phyloP scores from a whole-genome alignment of 108 stramenopile species.

The Asterionellopsis glacialis region DNA sequence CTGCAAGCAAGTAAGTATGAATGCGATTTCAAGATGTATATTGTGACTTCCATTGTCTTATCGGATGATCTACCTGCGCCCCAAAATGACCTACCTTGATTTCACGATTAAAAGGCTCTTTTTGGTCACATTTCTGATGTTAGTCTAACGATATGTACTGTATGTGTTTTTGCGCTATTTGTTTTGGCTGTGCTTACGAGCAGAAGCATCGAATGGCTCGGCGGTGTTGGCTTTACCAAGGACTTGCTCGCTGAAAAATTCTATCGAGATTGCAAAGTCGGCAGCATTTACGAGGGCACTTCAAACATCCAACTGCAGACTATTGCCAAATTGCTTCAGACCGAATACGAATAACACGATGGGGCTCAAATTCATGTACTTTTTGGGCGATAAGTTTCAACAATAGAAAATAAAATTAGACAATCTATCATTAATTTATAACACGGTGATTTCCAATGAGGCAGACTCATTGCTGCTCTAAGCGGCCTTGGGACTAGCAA shows the following conservation, averaged over 20 bases:
- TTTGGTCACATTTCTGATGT: no score
- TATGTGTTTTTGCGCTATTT: background rate
- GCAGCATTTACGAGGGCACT: constrained; percentile 93
- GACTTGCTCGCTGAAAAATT: constrained; percentile 91
- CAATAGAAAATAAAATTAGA: no score
- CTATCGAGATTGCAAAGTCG: constrained; percentile 95
- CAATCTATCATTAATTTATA: no score
- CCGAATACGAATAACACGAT: constrained; percentile 3
- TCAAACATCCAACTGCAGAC: constrained; percentile 57
- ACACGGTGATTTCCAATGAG: no score
- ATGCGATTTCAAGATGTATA: background rate
- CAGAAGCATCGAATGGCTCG: constrained; percentile 86
- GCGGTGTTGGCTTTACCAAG: constrained; percentile 91
- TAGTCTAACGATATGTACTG: no score
- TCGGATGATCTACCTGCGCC: background rate
- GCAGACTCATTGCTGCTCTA: no score
- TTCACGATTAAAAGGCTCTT: no score
- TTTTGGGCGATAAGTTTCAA: no score
- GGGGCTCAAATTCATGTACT: no score
- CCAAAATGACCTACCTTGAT: no score
- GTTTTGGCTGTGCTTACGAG: background rate
- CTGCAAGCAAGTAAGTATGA: constrained; percentile 46
- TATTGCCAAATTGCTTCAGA: constrained; percentile 34
- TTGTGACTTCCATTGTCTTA: background rate
- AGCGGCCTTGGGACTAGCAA: no score